Conservation (phyloP, 306 rosid genomes). For the Inga leiocalycina region DNA sequence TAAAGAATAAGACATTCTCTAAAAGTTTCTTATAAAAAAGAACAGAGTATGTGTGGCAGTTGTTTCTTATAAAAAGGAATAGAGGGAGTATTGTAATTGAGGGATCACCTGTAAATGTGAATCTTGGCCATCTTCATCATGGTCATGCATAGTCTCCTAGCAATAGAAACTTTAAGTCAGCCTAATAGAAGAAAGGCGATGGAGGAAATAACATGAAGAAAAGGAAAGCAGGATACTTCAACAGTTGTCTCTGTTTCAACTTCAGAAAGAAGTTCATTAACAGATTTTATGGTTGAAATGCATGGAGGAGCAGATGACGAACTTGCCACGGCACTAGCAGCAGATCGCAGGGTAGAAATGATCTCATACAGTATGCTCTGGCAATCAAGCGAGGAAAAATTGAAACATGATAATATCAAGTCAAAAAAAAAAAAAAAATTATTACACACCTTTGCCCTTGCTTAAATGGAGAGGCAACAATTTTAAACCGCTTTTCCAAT, state of each 20-base stretch:
- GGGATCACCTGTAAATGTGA: slow-evolving; percentile 63
- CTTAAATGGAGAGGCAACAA: not conserved
- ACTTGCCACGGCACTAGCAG: slow-evolving; percentile 65
- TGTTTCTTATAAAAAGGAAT: no score
- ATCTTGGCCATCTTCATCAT: slow-evolving; percentile 41
- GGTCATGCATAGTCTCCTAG: slow-evolving; percentile 32
- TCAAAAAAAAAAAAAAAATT: not conserved
- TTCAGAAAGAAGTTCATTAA: slow-evolving; percentile 59
- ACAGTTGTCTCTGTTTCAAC: slow-evolving; percentile 48
- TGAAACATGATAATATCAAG: slow-evolving; percentile 8
- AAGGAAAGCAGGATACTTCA: slow-evolving; percentile 36
- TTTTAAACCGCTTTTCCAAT: not conserved
- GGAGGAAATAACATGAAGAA: slow-evolving; percentile 7
- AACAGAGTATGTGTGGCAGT: no score
- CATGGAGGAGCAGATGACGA: slow-evolving; percentile 77
- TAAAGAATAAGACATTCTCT: no score
- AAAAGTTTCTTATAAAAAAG: no score
- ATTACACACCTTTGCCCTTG: not conserved
- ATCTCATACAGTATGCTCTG: slow-evolving; percentile 75
- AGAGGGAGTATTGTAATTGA: not conserved
- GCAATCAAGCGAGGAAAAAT: slow-evolving; percentile 31
- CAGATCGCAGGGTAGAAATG: slow-evolving; percentile 64
- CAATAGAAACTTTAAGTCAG: slow-evolving; percentile 30
- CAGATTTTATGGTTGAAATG: slow-evolving; percentile 51
- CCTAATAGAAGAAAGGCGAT: slow-evolving; percentile 26